phyloP scores from a whole-genome alignment of 768 basidiomycete species.

The Collybia mongolica region DNA sequence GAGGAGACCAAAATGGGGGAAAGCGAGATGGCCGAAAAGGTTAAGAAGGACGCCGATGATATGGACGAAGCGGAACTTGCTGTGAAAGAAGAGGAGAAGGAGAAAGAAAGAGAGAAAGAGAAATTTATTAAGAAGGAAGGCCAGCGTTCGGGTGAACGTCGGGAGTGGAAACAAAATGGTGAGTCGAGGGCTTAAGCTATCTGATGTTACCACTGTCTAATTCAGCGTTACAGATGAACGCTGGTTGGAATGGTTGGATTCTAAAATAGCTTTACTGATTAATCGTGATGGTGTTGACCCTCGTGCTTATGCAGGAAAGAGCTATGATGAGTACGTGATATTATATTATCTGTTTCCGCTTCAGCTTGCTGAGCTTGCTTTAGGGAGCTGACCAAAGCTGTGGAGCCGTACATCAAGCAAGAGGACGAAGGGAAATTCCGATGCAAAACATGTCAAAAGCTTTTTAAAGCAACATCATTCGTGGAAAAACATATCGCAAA shows the following conservation, averaged over 20 bases:
- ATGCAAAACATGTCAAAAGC: conserved; percentile 94
- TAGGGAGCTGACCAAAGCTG: conserved; percentile 80
- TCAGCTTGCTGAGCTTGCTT: conserved; percentile 8
- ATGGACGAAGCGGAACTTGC: conserved; percentile 28
- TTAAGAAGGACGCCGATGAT: conserved; percentile 41
- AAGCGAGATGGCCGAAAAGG: conserved; percentile 48
- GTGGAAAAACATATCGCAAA: conserved; percentile 97
- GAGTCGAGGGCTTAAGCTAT: conserved; percentile 18
- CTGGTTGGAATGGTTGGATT: conserved; percentile 89
- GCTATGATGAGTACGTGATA: conserved; percentile 72
- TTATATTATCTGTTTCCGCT: conserved; percentile 2
- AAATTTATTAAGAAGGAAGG: conserved; percentile 19
- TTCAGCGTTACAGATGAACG: conserved; percentile 61
- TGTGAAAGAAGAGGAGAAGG: conserved; percentile 39
- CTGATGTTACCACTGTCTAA: conserved; percentile 1
- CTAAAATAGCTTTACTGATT: conserved; percentile 79
- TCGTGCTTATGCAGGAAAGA: conserved; percentile 86
- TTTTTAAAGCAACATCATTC: conserved; percentile 96
- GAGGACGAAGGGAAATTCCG: conserved; percentile 97
- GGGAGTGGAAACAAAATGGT: conserved; percentile 67
- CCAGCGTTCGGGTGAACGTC: conserved; percentile 21
- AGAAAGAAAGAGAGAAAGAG: conserved; percentile 32
- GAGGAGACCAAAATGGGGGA: conserved; percentile 64
- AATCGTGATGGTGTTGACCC: conserved; percentile 81
- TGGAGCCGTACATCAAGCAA: conserved; percentile 83